phyloP scores from a whole-genome alignment of 2,329 filamentous ascomycete genomes.

The Penicillium oxalicum region DNA sequence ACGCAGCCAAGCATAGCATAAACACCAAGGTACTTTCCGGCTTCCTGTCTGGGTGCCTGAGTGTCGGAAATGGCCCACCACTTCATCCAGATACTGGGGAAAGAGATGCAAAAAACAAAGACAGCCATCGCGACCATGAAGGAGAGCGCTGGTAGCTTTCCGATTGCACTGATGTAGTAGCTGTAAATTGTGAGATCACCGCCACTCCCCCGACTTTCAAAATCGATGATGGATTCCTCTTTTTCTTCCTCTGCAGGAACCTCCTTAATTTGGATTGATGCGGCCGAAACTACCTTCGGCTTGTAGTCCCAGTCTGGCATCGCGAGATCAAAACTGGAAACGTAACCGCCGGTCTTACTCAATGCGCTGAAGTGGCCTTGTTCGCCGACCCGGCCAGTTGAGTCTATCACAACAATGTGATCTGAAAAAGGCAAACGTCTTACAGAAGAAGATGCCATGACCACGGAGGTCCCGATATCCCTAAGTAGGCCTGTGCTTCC shows the following conservation, averaged over 20 bases:
- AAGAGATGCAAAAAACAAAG: conserved; percentile 39
- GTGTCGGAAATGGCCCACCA: conserved; percentile 38
- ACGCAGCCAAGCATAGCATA: conserved; percentile 37
- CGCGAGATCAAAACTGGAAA: conserved; percentile 35
- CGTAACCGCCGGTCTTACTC: conserved; percentile 34
- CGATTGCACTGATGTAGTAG: conserved; percentile 37
- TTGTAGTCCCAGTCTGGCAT: conserved; percentile 29
- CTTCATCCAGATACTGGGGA: conserved; percentile 40
- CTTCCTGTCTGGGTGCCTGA: conserved; percentile 27
- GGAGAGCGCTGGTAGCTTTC: conserved; percentile 28
- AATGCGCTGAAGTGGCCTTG: conserved; percentile 38
- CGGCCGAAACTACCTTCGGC: conserved; percentile 16
- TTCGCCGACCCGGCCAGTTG: conserved; percentile 36
- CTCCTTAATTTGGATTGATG: conserved; percentile 15
- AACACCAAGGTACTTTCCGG: conserved; percentile 36
- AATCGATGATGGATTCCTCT: conserved; percentile 18
- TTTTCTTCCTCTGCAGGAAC: conserved; percentile 17
- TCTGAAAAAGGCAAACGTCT: conserved; percentile 41
- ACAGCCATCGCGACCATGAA: conserved; percentile 35
- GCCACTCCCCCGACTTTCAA: conserved; percentile 26
- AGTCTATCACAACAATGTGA: conserved; percentile 37
- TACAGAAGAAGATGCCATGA: conserved; percentile 36
- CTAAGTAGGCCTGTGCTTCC: conserved; percentile 44
- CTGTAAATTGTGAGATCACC: conserved; percentile 42
- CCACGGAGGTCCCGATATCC: conserved; percentile 34